phyloP scores from a whole-genome alignment of 2,329 filamentous ascomycete species.

The Phoma herbarum region DNA sequence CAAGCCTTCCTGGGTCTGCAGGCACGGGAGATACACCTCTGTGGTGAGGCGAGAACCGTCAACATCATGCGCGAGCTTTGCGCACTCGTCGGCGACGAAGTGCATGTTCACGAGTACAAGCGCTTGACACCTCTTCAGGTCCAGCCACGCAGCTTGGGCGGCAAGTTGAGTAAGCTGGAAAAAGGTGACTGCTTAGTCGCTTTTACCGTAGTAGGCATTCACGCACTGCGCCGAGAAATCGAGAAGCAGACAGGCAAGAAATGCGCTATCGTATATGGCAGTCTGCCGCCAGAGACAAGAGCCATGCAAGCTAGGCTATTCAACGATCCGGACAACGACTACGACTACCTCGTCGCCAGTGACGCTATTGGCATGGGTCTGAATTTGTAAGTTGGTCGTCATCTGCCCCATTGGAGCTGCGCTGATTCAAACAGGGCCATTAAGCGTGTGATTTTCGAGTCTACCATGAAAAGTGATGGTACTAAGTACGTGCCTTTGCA shows the following conservation, averaged over 20 bases:
- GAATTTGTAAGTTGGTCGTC: conserved; percentile 71
- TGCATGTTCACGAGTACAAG: conserved; percentile 82
- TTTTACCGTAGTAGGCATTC: conserved; percentile 84
- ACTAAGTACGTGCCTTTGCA: conserved; percentile 65
- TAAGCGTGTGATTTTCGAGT: conserved; percentile 88
- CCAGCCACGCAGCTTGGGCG: conserved; percentile 68
- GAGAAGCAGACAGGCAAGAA: conserved; percentile 78
- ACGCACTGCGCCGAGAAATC: conserved; percentile 79
- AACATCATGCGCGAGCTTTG: conserved; percentile 80
- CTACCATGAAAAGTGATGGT: conserved; percentile 76
- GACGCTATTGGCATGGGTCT: conserved; percentile 98
- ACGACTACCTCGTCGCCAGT: conserved; percentile 91
- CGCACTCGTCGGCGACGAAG: conserved; percentile 80
- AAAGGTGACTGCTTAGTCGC: conserved; percentile 92
- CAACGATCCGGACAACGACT: conserved; percentile 94
- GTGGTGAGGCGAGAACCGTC: conserved; percentile 86
- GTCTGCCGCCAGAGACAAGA: conserved; percentile 88
- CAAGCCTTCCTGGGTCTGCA: conserved; percentile 86
- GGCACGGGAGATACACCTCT: conserved; percentile 90
- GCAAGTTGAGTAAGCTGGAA: conserved; percentile 72
- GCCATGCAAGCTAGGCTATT: conserved; percentile 91
- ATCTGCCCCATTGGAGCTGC: neutral
- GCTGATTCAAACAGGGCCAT: conserved; percentile 64
- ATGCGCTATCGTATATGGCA: conserved; percentile 93
- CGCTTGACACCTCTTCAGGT: conserved; percentile 80